phyloP scores from a whole-genome alignment of 2,329 filamentous ascomycete genomes.

The Boeremia lycopersici region DNA sequence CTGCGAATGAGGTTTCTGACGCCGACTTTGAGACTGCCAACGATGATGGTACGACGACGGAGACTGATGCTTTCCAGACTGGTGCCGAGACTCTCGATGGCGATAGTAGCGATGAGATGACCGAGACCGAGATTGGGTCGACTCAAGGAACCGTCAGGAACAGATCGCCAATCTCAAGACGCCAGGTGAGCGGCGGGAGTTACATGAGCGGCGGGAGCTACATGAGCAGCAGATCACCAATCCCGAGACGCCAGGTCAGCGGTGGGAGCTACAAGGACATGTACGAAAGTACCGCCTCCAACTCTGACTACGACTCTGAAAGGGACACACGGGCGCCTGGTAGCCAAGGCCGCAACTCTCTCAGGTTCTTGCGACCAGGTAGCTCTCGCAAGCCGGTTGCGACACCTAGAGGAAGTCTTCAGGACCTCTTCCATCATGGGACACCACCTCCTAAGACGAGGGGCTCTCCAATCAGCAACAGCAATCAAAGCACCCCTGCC shows the following conservation, averaged over 20 bases:
- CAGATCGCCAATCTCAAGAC: conserved; percentile 53
- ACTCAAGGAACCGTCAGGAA: conserved; percentile 38
- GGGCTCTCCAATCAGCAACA: conserved; percentile 57
- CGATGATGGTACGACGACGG: conserved; percentile 72
- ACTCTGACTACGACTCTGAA: conserved; percentile 76
- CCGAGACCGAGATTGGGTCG: conserved; percentile 75
- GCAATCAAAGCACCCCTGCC: conserved; percentile 53
- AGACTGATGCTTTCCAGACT: conserved; percentile 95
- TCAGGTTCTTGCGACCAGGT: conserved; percentile 73
- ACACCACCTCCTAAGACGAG: conserved; percentile 62
- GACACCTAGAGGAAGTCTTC: conserved; percentile 55
- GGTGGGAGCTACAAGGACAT: conserved; percentile 65
- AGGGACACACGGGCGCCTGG: conserved; percentile 65
- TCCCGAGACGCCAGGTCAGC: conserved; percentile 55
- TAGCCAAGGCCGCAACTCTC: conserved; percentile 67
- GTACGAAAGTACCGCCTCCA: conserved; percentile 87
- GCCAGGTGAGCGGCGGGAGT: conserved; percentile 49
- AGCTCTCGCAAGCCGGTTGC: conserved; percentile 60
- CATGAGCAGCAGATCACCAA: conserved; percentile 49
- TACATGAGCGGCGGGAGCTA: too few species aligned
- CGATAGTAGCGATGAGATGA: conserved; percentile 79
- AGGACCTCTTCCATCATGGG: conserved; percentile 62
- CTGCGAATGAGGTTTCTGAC: conserved; percentile 73
- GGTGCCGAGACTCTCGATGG: conserved; percentile 74
- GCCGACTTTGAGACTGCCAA: conserved; percentile 74